Evolutionary conservation across 169 alveolate species (phyloP).

Genomic region (Babesia bigemina): DNA sequence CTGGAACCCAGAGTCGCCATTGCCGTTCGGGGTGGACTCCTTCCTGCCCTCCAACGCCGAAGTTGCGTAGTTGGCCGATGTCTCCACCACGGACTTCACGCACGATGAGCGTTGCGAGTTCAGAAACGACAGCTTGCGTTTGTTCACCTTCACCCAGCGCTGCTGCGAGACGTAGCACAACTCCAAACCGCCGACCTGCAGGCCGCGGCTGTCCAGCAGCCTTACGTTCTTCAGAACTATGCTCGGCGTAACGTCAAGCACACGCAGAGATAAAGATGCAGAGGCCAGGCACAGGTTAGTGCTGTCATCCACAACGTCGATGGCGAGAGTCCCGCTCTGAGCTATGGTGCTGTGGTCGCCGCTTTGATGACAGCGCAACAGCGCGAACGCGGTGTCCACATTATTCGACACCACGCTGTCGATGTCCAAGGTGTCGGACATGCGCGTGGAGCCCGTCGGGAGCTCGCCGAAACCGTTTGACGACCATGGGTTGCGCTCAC

Average conservation of each 20-base stretch:
- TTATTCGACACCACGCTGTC: conserved; percentile 4
- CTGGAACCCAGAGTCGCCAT: background rate
- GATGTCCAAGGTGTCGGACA: conserved; percentile 5
- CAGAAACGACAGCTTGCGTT: conserved; percentile 23
- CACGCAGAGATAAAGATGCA: background rate
- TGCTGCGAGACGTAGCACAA: conserved; percentile 62
- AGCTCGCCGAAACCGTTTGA: background rate
- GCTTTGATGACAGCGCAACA: conserved; percentile 17
- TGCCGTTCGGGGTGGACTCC: conserved; percentile 11
- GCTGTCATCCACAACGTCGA: conserved; percentile 1
- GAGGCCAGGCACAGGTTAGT: conserved; percentile 26
- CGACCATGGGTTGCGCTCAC: background rate
- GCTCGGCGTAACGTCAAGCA: conserved; percentile 19
- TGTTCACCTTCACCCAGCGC: conserved; percentile 56
- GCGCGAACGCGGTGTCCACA: conserved; percentile 39
- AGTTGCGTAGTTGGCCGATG: conserved; percentile 25
- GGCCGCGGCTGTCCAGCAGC: conserved; percentile 20
- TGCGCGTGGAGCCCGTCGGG: background rate
- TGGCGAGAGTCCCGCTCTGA: conserved; percentile 14
- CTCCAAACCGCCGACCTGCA: conserved; percentile 30
- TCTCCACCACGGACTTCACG: conserved; percentile 21
- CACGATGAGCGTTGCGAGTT: background rate
- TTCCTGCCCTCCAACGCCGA: conserved; percentile 23
- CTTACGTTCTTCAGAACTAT: conserved; percentile 2
- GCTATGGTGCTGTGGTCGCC: background rate